phyloP scores from a whole-genome alignment of 2,329 filamentous ascomycete species.

The Sodiomyces alkalinus region DNA sequence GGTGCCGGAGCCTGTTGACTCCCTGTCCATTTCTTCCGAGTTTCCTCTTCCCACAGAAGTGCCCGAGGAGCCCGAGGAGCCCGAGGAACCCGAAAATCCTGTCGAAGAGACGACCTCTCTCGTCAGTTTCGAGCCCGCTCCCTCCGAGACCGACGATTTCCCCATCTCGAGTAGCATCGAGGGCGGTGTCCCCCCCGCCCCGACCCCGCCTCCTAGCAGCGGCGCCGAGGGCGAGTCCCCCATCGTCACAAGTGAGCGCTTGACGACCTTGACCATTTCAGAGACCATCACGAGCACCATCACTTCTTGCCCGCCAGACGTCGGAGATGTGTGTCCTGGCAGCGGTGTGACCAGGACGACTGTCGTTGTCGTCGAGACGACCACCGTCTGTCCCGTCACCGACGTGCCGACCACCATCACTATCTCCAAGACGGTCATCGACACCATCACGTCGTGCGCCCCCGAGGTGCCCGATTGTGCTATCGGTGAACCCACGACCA shows the following conservation, averaged over 20 bases:
- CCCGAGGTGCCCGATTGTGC: slow-evolving; percentile 3
- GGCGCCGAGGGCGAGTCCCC: slow-evolving; percentile 1
- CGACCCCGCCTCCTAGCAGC: background rate
- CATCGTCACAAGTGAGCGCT: slow-evolving; percentile 1
- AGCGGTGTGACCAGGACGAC: too few relatives aligned
- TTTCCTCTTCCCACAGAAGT: too few relatives aligned
- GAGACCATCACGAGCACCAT: slow-evolving; percentile 8
- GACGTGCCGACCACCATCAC: slow-evolving; percentile 3
- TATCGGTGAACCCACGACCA: slow-evolving; percentile 8
- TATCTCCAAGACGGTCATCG: slow-evolving; percentile 3
- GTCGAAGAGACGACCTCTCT: background rate
- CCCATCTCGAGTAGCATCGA: background rate
- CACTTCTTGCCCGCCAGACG: slow-evolving; percentile 6
- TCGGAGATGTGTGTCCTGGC: slow-evolving; percentile 1
- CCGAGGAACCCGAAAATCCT: background rate
- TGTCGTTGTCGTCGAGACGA: slow-evolving; percentile 17
- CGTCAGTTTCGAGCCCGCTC: background rate
- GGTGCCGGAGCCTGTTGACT: too few relatives aligned
- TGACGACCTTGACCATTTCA: slow-evolving; percentile 7
- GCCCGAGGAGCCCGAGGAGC: background rate
- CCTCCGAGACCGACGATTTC: background rate
- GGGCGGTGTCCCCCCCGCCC: background rate
- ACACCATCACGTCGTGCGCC: slow-evolving; percentile 4
- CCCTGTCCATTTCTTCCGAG: too few relatives aligned
- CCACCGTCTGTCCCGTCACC: slow-evolving; percentile 24